These are phyloP conservation scores for Xylaria venustula DNA, from an alignment of 495 filamentous ascomycete genomes.

Conservation along the genomic window DNA sequence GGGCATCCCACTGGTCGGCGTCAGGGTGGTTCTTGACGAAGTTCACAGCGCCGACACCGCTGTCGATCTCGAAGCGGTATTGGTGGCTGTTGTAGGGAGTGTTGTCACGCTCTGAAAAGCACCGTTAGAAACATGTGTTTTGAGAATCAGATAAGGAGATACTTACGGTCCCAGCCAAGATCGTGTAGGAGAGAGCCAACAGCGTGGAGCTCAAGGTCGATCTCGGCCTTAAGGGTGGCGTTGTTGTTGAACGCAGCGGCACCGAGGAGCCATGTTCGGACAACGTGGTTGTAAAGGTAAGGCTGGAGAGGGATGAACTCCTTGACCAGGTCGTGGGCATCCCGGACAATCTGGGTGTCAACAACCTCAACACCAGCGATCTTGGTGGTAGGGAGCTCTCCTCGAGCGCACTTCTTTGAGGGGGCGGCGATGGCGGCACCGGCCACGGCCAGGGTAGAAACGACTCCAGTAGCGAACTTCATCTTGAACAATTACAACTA, in stretches of 20 bases:
- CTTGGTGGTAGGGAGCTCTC: constrained; percentile 4
- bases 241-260: constrained; percentile 27
- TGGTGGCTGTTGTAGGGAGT: constrained; percentile 7
- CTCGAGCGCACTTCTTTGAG: background rate
- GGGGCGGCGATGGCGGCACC: constrained; percentile 4
- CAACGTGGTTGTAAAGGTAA: constrained; percentile 36
- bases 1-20: constrained; percentile 34
- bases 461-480: constrained; percentile 13
- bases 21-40: constrained; percentile 32
- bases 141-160: background rate
- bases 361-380: constrained; percentile 35
- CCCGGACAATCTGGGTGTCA: constrained; percentile 35
- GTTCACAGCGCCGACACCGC: constrained; percentile 35
- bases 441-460: constrained; percentile 13
- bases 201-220: constrained; percentile 36
- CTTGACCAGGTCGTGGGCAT: constrained; percentile 36
- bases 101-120: constrained; percentile 9
- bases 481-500: background rate
- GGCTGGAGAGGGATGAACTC: constrained; percentile 22
- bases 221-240: constrained; percentile 14
- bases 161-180: constrained; percentile 29
- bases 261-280: constrained; percentile 40
- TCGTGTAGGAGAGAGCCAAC: constrained; percentile 39
- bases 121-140: background rate
- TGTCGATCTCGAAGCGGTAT: constrained; percentile 45